Evolutionary conservation across 2,329 filamentous ascomycete species (phyloP).

Genomic region (Penicillium digitatum): DNA sequence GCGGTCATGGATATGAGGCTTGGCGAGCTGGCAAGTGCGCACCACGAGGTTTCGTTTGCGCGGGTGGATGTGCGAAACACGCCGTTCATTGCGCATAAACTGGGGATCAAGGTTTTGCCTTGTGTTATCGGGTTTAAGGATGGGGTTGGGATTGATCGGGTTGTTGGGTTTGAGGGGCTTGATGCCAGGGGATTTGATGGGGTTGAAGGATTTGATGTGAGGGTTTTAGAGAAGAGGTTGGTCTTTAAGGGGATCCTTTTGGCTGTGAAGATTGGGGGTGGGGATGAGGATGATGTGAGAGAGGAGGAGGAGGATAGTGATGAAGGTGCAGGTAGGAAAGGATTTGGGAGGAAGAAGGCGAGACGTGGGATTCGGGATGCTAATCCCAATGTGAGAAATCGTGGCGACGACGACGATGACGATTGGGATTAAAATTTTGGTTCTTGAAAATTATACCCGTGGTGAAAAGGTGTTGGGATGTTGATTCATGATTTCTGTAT

Average conservation of each 20-base stretch:
- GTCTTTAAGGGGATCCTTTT: slow-evolving; percentile 39
- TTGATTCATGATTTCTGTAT: slow-evolving; percentile 4
- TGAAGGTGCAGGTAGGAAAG: slow-evolving; percentile 17
- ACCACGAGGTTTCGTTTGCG: slow-evolving; percentile 45
- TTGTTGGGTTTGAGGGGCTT: slow-evolving; percentile 49
- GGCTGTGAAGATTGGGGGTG: slow-evolving; percentile 31
- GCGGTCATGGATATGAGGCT: slow-evolving; percentile 60
- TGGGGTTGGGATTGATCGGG: slow-evolving; percentile 43
- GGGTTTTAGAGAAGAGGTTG: slow-evolving; percentile 42
- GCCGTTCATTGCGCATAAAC: slow-evolving; percentile 47
- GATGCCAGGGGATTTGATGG: slow-evolving; percentile 38
- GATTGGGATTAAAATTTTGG: slow-evolving; percentile 44
- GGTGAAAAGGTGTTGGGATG: not conserved
- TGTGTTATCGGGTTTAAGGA: slow-evolving; percentile 50
- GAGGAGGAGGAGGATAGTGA: slow-evolving; percentile 25
- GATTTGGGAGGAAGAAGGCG: slow-evolving; percentile 6
- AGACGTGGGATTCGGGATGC: slow-evolving; percentile 32
- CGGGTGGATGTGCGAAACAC: slow-evolving; percentile 45
- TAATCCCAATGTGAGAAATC: slow-evolving; percentile 24
- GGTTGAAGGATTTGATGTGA: slow-evolving; percentile 39
- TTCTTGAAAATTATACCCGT: not conserved
- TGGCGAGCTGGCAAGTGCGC: slow-evolving; percentile 40
- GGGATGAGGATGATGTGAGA: slow-evolving; percentile 22
- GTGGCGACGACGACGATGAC: slow-evolving; percentile 37
- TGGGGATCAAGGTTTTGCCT: slow-evolving; percentile 46